Percentiles rank a stretch among this genome's conserved stretches.
Conservation (phyloP, 257 asterid genomes). For the Perilla frutescens region DNA sequence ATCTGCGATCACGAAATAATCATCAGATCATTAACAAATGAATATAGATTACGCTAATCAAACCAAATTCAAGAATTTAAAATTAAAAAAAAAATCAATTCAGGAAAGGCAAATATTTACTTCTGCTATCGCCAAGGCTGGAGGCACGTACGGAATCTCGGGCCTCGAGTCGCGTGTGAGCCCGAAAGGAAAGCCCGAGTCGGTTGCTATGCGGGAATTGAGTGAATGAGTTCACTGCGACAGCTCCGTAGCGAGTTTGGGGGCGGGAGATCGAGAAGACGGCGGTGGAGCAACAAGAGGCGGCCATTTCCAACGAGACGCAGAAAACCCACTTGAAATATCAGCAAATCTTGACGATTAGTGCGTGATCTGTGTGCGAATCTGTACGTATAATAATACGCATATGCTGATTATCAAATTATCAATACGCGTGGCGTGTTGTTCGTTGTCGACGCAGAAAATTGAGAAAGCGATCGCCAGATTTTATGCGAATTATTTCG, state of each 20-base stretch:
- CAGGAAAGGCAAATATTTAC: slow-evolving; percentile 33
- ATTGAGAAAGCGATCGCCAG: slow-evolving; percentile 24
- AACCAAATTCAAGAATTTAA: slow-evolving; percentile 12
- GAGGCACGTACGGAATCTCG: slow-evolving; percentile 47
- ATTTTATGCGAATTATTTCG: not conserved
- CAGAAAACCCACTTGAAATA: slow-evolving; percentile 30
- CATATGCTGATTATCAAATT: not conserved
- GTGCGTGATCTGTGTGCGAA: slow-evolving; percentile 30
- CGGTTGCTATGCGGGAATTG: slow-evolving; percentile 40
- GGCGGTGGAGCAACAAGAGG: slow-evolving; percentile 40
- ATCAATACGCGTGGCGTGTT: not conserved
- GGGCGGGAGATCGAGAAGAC: slow-evolving; percentile 40
- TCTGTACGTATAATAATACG: not conserved
- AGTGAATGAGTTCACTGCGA: slow-evolving; percentile 36
- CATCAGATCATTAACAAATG: slow-evolving; percentile 31
- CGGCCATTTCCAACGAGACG: slow-evolving; percentile 46
- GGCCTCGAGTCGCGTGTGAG: slow-evolving; percentile 39
- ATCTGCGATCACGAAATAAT: slow-evolving; percentile 26
- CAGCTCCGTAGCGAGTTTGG: slow-evolving; percentile 26
- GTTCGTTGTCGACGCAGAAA: slow-evolving; percentile 17
- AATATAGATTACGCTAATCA: not conserved
- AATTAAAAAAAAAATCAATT: not conserved
- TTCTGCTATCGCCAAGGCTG: slow-evolving; percentile 53
- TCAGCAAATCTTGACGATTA: slow-evolving; percentile 4
- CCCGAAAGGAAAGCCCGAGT: slow-evolving; percentile 44